Evolutionary conservation across 352 stramenopile genomes (phyloP), one percentile per base, ranked within the genome.

Genomic region (Globisporangium paroecandrum): DNA sequence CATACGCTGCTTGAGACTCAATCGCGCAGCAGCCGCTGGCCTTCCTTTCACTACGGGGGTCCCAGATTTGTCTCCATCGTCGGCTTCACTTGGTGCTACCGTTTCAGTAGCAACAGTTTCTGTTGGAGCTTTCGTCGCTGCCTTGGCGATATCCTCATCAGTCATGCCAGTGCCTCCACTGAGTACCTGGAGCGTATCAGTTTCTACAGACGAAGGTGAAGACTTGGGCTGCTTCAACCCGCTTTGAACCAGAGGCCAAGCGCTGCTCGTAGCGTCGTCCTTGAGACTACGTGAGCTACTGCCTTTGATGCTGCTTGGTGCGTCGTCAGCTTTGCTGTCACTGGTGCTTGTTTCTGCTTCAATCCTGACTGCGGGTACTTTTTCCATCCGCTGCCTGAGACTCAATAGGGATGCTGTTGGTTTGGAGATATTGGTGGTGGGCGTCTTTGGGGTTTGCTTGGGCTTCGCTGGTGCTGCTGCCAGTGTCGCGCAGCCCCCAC

Each of bases 1-100:
- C 38, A 64, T 64, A 25, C 41, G 24, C 58, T 64, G 41, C 59
- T 57, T 56, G 5, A 64, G 25, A 43, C 59, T 57, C 59, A 56
- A 27, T 29, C 41, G 41, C 5, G 43, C 38, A 64, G 36, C 13
- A 25, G 58, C 34, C 9, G 32, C 6, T 32, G 22, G 13, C 22
- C 22, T 12, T 36, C 36, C 54, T 18, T 47, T 62, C 51, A 34
- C 51, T 46, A 46, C 38, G 38, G 12, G 12, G 2, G 20, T 46
- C 38, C 38, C 38, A 46, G 12, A 15, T 20, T 34, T 20, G 51
- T 12, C 51, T 0, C 24, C 9, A 25, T 51, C 20, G 12, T 10
- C 15, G 24, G 32, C 1, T 51, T 4, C 2, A 34, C 38, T 46
- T 46, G 38, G 38, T 46, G 18, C 38, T 46, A 18, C 12, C 15